Conservation (phyloP, 805 yeast genomes). For the Millerago galiae region DNA sequence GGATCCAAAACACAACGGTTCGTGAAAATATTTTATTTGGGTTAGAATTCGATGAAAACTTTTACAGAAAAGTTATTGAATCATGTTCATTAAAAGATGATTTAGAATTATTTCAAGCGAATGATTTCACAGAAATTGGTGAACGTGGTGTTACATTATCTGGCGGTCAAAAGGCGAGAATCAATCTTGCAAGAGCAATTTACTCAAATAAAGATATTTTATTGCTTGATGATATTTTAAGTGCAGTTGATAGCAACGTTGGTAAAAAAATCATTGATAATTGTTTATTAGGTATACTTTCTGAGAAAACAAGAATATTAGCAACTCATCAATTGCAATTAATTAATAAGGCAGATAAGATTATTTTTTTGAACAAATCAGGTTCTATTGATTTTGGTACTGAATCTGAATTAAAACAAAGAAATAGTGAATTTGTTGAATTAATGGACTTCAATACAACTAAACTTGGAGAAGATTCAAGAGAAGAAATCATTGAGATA, state of each 20-base stretch:
- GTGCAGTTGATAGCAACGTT: constrained; percentile 72
- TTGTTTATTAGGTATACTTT: constrained; percentile 53
- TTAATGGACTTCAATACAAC: constrained; percentile 35
- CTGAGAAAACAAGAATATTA: constrained; percentile 55
- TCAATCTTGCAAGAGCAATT: constrained; percentile 64
- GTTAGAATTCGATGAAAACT: constrained; percentile 37
- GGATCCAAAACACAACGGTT: constrained; percentile 77
- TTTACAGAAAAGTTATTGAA: constrained; percentile 46
- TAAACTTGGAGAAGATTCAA: neutral
- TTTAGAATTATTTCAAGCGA: constrained; percentile 57
- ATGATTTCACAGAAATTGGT: constrained; percentile 74
- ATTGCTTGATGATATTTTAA: constrained; percentile 56
- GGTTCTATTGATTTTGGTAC: constrained; percentile 62
- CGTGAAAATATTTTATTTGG: constrained; percentile 72
- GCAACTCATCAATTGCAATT: constrained; percentile 80
- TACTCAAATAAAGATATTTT: constrained; percentile 54
- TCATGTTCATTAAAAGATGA: constrained; percentile 63
- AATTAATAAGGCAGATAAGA: constrained; percentile 56
- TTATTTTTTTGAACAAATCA: constrained; percentile 55
- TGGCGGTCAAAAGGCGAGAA: constrained; percentile 65
- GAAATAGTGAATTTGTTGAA: constrained; percentile 41
- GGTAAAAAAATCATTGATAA: constrained; percentile 67
- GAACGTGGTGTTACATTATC: constrained; percentile 78
- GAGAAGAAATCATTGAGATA: constrained; percentile 1
- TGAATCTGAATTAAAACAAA: constrained; percentile 39